These are phyloP conservation scores for Boletellus sp. DNA, from an alignment of 768 basidiomycete species.

Conservation along the genomic window DNA sequence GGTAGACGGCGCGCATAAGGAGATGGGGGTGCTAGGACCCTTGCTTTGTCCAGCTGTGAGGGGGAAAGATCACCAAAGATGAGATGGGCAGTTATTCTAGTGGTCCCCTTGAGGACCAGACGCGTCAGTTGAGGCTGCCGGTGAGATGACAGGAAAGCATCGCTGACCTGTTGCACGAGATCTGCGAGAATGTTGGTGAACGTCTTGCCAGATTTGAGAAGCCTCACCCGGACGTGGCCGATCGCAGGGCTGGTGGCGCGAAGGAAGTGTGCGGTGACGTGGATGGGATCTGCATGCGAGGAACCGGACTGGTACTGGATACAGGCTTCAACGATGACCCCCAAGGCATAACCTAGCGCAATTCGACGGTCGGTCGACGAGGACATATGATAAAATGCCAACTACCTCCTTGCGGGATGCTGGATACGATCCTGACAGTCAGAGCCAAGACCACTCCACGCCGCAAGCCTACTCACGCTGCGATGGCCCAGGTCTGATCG, in stretches of 20 bases:
- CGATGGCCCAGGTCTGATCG: conserved; percentile 45
- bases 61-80: conserved; percentile 51
- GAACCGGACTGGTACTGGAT: conserved; percentile 47
- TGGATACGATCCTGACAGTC: conserved; percentile 14
- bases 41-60: conserved; percentile 15
- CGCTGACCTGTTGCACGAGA: conserved; percentile 52
- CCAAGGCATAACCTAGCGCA: conserved; percentile 53
- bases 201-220: conserved; percentile 46
- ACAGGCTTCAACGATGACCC: conserved; percentile 51
- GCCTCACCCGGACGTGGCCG: conserved; percentile 47
- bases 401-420: conserved; percentile 54
- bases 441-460: neutral
- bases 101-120: conserved; percentile 34
- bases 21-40: conserved; percentile 46
- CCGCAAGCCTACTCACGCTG: conserved; percentile 34
- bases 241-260: conserved; percentile 38
- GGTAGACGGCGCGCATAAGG: too few relatives aligned
- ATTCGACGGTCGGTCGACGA: neutral
- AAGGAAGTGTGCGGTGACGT: conserved; percentile 59
- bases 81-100: conserved; percentile 50
- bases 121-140: neutral
- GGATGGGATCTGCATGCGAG: conserved; percentile 52
- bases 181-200: conserved; percentile 60
- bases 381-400: neutral
- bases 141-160: neutral